phyloP scores from a whole-genome alignment of 495 filamentous ascomycete species.

The Aspergillus homomorphus region DNA sequence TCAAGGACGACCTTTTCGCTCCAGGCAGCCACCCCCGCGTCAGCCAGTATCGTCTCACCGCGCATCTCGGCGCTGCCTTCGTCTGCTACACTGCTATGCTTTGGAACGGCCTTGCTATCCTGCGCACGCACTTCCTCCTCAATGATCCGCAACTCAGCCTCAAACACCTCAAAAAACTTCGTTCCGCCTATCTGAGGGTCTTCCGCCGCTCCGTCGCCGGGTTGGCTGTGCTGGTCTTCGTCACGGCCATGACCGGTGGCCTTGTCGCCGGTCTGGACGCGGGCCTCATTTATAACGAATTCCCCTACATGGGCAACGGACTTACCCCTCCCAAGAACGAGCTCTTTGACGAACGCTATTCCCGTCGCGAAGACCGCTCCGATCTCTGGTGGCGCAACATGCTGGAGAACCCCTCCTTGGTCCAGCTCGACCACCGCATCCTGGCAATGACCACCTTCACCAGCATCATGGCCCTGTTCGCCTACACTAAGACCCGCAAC shows the following conservation, averaged over 20 bases:
- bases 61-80: slow-evolving; percentile 88
- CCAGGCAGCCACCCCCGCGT: slow-evolving; percentile 88
- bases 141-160: slow-evolving; percentile 55
- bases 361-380: slow-evolving; percentile 65
- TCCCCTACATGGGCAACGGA: slow-evolving; percentile 88
- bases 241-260: slow-evolving; percentile 87
- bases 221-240: slow-evolving; percentile 76
- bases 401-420: slow-evolving; percentile 91
- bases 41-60: slow-evolving; percentile 86
- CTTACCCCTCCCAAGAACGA: slow-evolving; percentile 76
- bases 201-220: slow-evolving; percentile 72
- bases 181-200: slow-evolving; percentile 59
- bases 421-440: slow-evolving; percentile 93
- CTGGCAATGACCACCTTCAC: slow-evolving; percentile 86
- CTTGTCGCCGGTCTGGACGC: slow-evolving; percentile 94
- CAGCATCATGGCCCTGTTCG: slow-evolving; percentile 70
- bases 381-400: slow-evolving; percentile 96
- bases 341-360: slow-evolving; percentile 83
- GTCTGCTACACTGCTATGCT: slow-evolving; percentile 91
- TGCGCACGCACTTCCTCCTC: slow-evolving; percentile 69
- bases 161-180: slow-evolving; percentile 55
- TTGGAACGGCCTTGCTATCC: slow-evolving; percentile 80
- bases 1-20: slow-evolving; percentile 92
- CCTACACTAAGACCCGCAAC: slow-evolving; percentile 65
- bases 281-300: slow-evolving; percentile 96